Percentiles rank a stretch among this genome's conserved stretches.
These are phyloP conservation scores for Claviceps maximensis DNA, from an alignment of 2,329 filamentous ascomycete species.

Conservation along the genomic window DNA sequence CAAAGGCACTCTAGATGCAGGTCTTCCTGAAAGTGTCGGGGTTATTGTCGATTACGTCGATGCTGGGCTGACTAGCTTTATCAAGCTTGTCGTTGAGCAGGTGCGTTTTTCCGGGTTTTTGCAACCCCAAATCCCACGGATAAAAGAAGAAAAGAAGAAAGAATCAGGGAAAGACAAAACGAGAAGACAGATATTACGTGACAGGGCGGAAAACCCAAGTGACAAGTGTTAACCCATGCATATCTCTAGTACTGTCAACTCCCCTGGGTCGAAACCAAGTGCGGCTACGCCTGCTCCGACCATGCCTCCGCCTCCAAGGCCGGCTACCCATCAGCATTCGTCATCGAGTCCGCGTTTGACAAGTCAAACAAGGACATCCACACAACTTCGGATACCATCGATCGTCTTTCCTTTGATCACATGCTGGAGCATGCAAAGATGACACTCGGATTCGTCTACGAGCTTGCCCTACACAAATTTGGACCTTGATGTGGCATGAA, in stretches of 20 bases:
- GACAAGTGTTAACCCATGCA: background rate
- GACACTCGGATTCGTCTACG: slow-evolving; percentile 71
- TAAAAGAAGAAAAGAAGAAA: too few species aligned
- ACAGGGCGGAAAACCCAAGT: background rate
- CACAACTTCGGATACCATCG: slow-evolving; percentile 54
- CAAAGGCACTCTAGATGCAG: slow-evolving; percentile 68
- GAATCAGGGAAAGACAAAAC: too few species aligned
- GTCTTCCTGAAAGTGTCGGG: slow-evolving; percentile 72
- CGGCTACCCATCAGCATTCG: slow-evolving; percentile 62
- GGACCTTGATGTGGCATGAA: background rate
- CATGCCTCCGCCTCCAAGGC: slow-evolving; percentile 62
- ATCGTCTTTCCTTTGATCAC: slow-evolving; percentile 69
- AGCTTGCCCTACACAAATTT: slow-evolving; percentile 68
- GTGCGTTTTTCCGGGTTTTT: slow-evolving; percentile 7
- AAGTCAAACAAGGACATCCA: slow-evolving; percentile 56
- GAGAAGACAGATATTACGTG: too few species aligned
- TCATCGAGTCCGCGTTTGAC: slow-evolving; percentile 61
- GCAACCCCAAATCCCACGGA: too few species aligned
- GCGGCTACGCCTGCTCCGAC: slow-evolving; percentile 72
- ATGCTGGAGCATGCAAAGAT: slow-evolving; percentile 85
- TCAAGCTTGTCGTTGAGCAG: slow-evolving; percentile 71
- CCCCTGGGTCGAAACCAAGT: slow-evolving; percentile 76
- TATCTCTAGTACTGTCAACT: slow-evolving; percentile 66
- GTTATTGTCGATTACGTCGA: slow-evolving; percentile 92
- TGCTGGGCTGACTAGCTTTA: slow-evolving; percentile 67